Evolutionary conservation across 2,329 filamentous ascomycete genomes (phyloP), one percentile per base, ranked within the genome.

Genomic region (Botrytis paeoniae): DNA sequence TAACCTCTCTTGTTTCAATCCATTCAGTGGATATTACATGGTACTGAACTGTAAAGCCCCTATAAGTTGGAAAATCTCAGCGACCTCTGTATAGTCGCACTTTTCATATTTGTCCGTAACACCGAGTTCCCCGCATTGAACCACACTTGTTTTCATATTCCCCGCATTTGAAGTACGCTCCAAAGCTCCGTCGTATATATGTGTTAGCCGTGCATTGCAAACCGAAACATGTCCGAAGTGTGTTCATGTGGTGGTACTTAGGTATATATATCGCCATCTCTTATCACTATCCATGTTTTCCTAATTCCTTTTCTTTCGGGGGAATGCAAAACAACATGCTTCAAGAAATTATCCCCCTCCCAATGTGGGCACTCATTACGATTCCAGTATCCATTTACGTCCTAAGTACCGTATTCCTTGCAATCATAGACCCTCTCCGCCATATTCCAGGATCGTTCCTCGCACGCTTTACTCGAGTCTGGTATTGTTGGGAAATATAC

Each of bases 401-500:
- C 59, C 39, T 74, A n/a, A 41, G 37, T 16, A 14, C 20, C 18
- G 10, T 66, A 18, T 35, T 37, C 20, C 14, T 35, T 10, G 48
- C 48, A 29, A 32, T 51, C 14, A n/a, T 51, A 41, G 61, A 70
- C 12, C 75, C 84, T 4, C 79, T 85, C 4, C 80, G 80, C 41
- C 77, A 78, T 9, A 79, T 86, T 32, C 85, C 85, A 0, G 85
- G 86, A 0, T 85, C 85, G 0, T 82, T 85, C 64, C 78, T 81
- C 43, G 80, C 85, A 22, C 81, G 84, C 20, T 82, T 86, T 72
- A 84, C 83, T 10, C 80, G 81, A 5, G 76, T 85, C 5, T 87
- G 85, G 83, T 74, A 75, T 54, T 83, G 84, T 64, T 79, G 85
- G 35, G 74, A 77, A 6, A 80, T 74, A 59, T 73, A 81, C 32